These are phyloP conservation scores for Angomonas deanei DNA, from an alignment of 208 protist species.

Conservation along the genomic window DNA sequence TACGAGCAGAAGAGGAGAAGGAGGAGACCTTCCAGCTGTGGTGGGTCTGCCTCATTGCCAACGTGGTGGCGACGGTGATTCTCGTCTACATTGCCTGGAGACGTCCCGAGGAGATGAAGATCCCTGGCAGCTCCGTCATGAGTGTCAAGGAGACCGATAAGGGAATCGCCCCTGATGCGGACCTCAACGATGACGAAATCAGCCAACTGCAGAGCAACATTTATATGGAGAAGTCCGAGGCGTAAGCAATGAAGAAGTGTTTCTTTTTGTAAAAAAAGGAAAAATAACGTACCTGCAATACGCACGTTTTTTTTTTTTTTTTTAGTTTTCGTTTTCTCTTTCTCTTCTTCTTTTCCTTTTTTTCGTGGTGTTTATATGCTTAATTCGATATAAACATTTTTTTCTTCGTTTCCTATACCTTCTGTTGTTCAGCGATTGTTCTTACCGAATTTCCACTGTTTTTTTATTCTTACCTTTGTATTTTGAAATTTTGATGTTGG, in stretches of 20 bases:
- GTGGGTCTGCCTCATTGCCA: slow-evolving; percentile 39
- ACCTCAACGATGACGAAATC: not conserved
- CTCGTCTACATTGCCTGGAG: slow-evolving; percentile 27
- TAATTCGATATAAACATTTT: not conserved
- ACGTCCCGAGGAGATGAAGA: slow-evolving; percentile 26
- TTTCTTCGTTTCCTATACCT: slow-evolving; percentile 5
- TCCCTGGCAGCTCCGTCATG: slow-evolving; percentile 20
- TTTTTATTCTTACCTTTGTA: slow-evolving; percentile 3
- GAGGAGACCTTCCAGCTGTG: slow-evolving; percentile 27
- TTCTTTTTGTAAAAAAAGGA: not conserved
- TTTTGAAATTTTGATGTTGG: too few species aligned
- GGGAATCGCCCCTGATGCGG: not conserved
- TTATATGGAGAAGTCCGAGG: not conserved
- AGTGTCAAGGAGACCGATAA: slow-evolving; percentile 11
- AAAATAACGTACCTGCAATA: not conserved
- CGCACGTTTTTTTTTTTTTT: not conserved
- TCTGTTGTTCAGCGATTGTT: not conserved
- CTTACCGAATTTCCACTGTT: slow-evolving; percentile 7
- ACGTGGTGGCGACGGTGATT: slow-evolving; percentile 20
- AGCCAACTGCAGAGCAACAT: not conserved
- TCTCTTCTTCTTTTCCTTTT: slow-evolving; percentile 3
- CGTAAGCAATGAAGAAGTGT: slow-evolving; percentile 2
- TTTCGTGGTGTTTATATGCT: slow-evolving; percentile 7
- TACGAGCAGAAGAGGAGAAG: not conserved
- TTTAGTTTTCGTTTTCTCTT: slow-evolving; percentile 1